Base-by-base conservation (phyloP, 345 rosid species). In the Sonneratia alba region DNA sequence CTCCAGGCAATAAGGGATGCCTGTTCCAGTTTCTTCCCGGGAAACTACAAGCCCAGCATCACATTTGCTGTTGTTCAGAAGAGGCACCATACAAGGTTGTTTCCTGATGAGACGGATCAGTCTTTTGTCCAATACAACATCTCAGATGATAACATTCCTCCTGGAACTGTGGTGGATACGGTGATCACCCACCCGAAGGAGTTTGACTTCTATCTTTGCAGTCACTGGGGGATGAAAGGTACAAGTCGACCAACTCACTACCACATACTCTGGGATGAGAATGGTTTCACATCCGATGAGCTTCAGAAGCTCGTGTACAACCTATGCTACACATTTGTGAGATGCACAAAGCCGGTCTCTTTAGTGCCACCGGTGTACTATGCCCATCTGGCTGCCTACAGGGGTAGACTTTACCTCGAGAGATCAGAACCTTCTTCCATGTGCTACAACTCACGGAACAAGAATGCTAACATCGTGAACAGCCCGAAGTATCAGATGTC, bases 211-310 rank as follows among this genome's bases (percentile, higher is more conserved):
- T 94, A 88, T 76, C 83, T 91, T 0, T 94, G 98, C 70, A 94
- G 99, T 74, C 99, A 94, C 47, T 82, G 91, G 80, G 98, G 99
- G 11, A 89, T 87, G 36, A 94, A 94, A 77, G 99, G 99, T 4
- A 91, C 97, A 56, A 94, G 99, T 80, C 83, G 93, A 70, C 97
- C 99, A 61, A 85, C 97, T 12, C 99, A 90, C 82, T 94, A 94
- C 79, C 97, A 91, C 72, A 79, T 90, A 13, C 63, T 91, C 55
- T 82, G 91, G 91, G 97, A 91, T 77, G 99, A 94, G 73, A 94
- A 83, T 79, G 80, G 85, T 61, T 94, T 94, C 79, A 94, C 93
- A 43, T 94, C 97, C 7, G 99, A 94, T 43, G 99, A 94, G 62
- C 77, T 94, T 16, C 97, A 94, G 83, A 94, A 87, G 79, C 71